phyloP scores from a whole-genome alignment of 768 basidiomycete species.

The Auricularia cornea region DNA sequence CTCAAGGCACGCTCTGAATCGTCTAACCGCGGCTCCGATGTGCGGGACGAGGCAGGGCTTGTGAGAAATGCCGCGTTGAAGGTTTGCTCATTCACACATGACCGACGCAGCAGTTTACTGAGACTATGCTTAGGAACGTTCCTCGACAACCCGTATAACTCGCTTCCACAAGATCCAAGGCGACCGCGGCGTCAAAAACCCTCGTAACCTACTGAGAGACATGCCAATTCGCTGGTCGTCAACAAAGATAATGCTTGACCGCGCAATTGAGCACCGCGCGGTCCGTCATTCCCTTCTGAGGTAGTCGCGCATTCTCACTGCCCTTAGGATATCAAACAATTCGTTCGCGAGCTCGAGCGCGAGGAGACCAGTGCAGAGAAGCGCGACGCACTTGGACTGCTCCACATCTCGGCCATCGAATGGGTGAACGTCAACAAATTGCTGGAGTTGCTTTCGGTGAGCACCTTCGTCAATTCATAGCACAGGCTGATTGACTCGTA shows the following conservation, averaged over 20 bases:
- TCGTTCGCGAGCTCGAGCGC: not conserved
- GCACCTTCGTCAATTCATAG: not conserved
- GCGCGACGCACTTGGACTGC: conserved; percentile 9
- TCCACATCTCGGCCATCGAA: conserved; percentile 14
- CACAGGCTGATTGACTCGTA: too few relatives aligned
- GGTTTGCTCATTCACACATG: too few relatives aligned
- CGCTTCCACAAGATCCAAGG: too few relatives aligned
- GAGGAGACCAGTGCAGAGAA: not conserved
- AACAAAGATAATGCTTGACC: not conserved
- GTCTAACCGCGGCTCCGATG: too few relatives aligned
- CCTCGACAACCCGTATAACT: too few relatives aligned
- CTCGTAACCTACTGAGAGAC: not conserved
- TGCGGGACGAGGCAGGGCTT: too few relatives aligned
- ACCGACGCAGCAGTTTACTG: too few relatives aligned
- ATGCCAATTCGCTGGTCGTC: not conserved
- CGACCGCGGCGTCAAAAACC: too few relatives aligned
- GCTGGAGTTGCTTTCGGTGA: conserved; percentile 15
- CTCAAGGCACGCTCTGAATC: too few relatives aligned
- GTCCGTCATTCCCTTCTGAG: not conserved
- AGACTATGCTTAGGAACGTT: too few relatives aligned
- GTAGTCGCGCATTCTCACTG: too few relatives aligned
- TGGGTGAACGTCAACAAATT: conserved; percentile 17
- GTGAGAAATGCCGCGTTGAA: too few relatives aligned
- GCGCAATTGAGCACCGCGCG: not conserved
- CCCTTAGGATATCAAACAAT: not conserved